Conservation (phyloP, 495 filamentous ascomycete species). For the Penicillium waksmanii region DNA sequence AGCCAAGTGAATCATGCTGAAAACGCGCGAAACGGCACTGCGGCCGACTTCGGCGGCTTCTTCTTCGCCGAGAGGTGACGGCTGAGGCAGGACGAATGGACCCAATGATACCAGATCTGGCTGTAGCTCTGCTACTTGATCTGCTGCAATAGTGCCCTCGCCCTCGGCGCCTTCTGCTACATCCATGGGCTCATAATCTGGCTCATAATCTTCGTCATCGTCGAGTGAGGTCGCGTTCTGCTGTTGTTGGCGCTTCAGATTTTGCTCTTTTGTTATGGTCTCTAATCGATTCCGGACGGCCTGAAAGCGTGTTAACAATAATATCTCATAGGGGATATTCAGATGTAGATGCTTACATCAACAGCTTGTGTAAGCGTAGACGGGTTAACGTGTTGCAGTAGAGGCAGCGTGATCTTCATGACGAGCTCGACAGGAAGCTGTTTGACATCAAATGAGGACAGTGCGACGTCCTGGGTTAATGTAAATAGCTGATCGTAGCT, state of each 20-base stretch:
- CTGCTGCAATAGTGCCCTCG: slow-evolving; percentile 66
- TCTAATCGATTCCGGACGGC: slow-evolving; percentile 53
- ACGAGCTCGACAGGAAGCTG: slow-evolving; percentile 74
- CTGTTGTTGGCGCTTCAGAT: slow-evolving; percentile 40
- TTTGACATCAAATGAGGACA: slow-evolving; percentile 81
- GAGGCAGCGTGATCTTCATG: slow-evolving; percentile 72
- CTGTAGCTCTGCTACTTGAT: slow-evolving; percentile 54
- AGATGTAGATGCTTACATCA: slow-evolving; percentile 47
- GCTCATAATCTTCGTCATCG: slow-evolving; percentile 83
- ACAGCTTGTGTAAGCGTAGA: slow-evolving; percentile 68
- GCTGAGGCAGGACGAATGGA: slow-evolving; percentile 78
- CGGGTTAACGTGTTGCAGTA: slow-evolving; percentile 66
- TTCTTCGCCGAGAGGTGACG: slow-evolving; percentile 69
- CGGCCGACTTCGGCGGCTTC: slow-evolving; percentile 69
- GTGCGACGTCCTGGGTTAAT: slow-evolving; percentile 69
- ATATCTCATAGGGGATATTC: not conserved
- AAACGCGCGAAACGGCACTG: slow-evolving; percentile 72
- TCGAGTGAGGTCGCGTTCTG: slow-evolving; percentile 51
- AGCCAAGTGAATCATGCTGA: slow-evolving; percentile 71
- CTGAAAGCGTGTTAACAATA: slow-evolving; percentile 35
- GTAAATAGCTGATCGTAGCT: slow-evolving; percentile 83
- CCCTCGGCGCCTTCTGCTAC: slow-evolving; percentile 73
- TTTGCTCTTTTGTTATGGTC: slow-evolving; percentile 48
- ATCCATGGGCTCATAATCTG: slow-evolving; percentile 75
- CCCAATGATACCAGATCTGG: slow-evolving; percentile 62